Evolutionary conservation across 306 rosid species (phyloP).

Genomic region (Quercus variabilis): DNA sequence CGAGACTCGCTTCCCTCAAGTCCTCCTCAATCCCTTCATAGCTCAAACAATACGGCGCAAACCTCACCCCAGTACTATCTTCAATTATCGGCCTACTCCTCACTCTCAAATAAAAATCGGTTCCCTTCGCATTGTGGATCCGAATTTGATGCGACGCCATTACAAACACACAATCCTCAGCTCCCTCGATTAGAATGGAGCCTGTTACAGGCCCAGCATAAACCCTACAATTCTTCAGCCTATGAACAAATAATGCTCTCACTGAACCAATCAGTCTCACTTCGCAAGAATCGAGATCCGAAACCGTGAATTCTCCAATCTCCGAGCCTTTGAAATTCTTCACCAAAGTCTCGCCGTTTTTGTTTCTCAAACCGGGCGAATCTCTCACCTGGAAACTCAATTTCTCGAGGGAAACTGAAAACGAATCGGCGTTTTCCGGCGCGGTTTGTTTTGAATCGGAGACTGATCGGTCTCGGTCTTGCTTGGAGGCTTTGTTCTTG

Average conservation of each 20-base stretch:
- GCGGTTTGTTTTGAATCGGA: constrained; percentile 1
- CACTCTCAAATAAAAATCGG: constrained; percentile 78
- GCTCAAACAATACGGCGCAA: constrained; percentile 72
- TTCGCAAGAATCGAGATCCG: constrained; percentile 79
- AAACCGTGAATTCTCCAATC: constrained; percentile 69
- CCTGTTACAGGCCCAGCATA: constrained; percentile 66
- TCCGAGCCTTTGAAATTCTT: constrained; percentile 48
- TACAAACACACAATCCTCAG: constrained; percentile 55
- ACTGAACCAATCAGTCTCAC: constrained; percentile 65
- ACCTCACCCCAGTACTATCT: constrained; percentile 56
- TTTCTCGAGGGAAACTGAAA: constrained; percentile 7
- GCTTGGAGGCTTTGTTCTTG: constrained; percentile 53
- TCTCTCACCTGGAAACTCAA: constrained; percentile 29
- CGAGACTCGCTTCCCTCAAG: constrained; percentile 54
- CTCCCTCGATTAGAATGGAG: constrained; percentile 70
- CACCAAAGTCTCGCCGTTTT: constrained; percentile 44
- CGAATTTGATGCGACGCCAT: constrained; percentile 89
- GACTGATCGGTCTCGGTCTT: constrained; percentile 17
- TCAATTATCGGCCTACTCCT: constrained; percentile 90
- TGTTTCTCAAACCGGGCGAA: constrained; percentile 61
- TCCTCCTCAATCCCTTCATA: constrained; percentile 65
- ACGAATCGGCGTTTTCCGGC: not conserved
- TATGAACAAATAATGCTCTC: constrained; percentile 69
- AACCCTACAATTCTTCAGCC: constrained; percentile 57
- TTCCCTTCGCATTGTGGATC: constrained; percentile 59